Conservation (phyloP, 2,329 filamentous ascomycete genomes). For the Trichoderma sp. region DNA sequence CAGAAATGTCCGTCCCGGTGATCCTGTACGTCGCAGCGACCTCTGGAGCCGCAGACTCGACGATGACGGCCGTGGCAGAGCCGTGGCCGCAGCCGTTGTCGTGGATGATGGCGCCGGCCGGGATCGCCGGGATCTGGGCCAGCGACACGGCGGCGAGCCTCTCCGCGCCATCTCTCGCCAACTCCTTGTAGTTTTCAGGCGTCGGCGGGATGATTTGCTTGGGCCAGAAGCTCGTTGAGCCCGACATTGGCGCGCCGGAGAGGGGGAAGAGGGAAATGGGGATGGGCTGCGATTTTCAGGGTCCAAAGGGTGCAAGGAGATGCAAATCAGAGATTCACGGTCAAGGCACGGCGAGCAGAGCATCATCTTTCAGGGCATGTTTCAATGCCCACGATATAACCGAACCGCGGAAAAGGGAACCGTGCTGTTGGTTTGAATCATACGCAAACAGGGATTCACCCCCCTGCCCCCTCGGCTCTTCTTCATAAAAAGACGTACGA, state of each 20-base stretch:
- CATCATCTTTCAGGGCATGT: background rate
- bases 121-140: conserved; percentile 15
- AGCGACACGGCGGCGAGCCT: conserved; percentile 22
- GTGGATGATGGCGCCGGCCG: conserved; percentile 15
- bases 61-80: conserved; percentile 15
- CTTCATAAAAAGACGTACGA: background rate
- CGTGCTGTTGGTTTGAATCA: conserved; percentile 12
- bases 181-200: conserved; percentile 20
- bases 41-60: conserved; percentile 11
- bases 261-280: background rate
- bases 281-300: conserved; percentile 6
- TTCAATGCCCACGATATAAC: conserved; percentile 17
- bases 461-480: conserved; percentile 7
- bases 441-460: background rate
- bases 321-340: conserved; percentile 1
- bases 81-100: conserved; percentile 24
- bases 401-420: conserved; percentile 13
- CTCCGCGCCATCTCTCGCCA: conserved; percentile 14
- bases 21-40: conserved; percentile 13
- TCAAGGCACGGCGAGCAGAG: background rate
- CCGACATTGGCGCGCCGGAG: background rate
- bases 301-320: background rate
- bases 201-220: conserved; percentile 23
- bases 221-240: conserved; percentile 18
- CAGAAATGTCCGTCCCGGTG: conserved; percentile 18